A percentile compares a stretch with the other conserved stretches of the same genome.
phyloP scores from a whole-genome alignment of 352 stramenopile species.

The Phytopythium litorale region DNA sequence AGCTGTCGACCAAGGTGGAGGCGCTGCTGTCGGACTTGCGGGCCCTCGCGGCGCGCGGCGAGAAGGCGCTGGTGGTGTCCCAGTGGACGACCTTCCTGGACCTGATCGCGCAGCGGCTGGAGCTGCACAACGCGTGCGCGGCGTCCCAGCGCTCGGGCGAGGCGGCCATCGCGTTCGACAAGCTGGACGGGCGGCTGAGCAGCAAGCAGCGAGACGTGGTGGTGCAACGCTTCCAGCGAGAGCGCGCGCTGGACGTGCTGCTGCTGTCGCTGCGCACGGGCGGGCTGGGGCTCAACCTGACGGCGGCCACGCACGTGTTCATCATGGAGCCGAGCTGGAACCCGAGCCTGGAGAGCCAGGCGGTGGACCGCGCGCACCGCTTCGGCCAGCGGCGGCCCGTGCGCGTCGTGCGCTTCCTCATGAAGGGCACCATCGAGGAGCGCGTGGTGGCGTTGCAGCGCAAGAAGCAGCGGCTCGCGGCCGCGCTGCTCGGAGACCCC shows the following conservation, averaged over 20 bases:
- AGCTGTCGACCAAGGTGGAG: conserved; percentile 59
- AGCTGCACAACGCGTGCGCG: conserved; percentile 24
- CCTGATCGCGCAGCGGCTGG: conserved; percentile 52
- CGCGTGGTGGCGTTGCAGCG: conserved; percentile 86
- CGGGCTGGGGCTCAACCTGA: conserved; percentile 91
- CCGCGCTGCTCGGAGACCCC: conserved; percentile 61
- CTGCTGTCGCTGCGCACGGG: conserved; percentile 87
- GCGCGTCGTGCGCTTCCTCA: conserved; percentile 77
- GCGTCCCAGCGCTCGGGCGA: conserved; percentile 14
- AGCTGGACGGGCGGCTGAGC: conserved; percentile 59
- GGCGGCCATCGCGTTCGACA: conserved; percentile 34
- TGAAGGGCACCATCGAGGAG: conserved; percentile 89
- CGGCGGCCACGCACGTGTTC: conserved; percentile 90
- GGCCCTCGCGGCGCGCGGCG: conserved; percentile 34
- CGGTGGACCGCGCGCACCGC: conserved; percentile 86
- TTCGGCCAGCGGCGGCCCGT: conserved; percentile 77
- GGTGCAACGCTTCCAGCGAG: conserved; percentile 54
- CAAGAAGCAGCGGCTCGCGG: conserved; percentile 82
- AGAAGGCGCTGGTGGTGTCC: conserved; percentile 81
- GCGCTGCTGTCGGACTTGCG: conserved; percentile 51
- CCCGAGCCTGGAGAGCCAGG: conserved; percentile 88
- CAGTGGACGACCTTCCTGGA: conserved; percentile 88
- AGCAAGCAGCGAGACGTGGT: conserved; percentile 58
- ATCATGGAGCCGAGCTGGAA: conserved; percentile 93
- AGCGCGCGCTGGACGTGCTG: conserved; percentile 70